Base-by-base conservation (phyloP, 2,329 filamentous ascomycete species). In the Pseudomassariella vexata region DNA sequence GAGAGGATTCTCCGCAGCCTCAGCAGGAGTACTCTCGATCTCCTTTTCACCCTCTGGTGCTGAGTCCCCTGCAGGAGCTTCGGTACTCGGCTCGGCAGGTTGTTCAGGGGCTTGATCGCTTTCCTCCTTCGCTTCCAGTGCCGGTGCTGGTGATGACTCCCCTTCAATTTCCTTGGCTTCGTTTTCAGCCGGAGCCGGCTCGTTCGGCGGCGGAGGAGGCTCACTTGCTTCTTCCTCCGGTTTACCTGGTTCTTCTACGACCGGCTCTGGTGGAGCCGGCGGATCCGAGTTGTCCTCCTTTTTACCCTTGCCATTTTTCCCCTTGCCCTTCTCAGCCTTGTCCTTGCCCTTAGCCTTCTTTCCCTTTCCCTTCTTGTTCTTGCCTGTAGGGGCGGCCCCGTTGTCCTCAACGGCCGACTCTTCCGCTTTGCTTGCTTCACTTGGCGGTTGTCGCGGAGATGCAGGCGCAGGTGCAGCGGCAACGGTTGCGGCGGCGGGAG, bases 321-420 rank as follows among this genome's bases (percentile, higher is more conserved):
- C 25, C 28, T 35, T 35, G 19, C 28, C 15, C 23, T 35, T 35
- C 5, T 34, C 27, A 6, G 28, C 19, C 34, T 39, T 36, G 11
- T 34, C 23, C 15, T 28, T 35, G 20, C 39, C 37, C 26, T 38
- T 36, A 17, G 19, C 18, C 36, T 40, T 35, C 29, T 37, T 36
- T 5, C 33, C 32, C 22, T 42, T 40, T 19, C 37, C 27, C 24
- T 36, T 36, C 26, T 44, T 34, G 24, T 41, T 44, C 35, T 35
- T 43, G 16, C 8, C 19, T n/a, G 18, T 9, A 6, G 30, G 12
- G 9, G 16, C 30, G 15, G 19, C 14, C 3, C 19, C 17, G 22
- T 14, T 9, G 11, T 6, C 31, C 8, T 19, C 9, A 9, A 22
- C 32, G 18, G 32, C n/a, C n/a, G n/a, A n/a, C n/a, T n/a, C 38